Conservation (phyloP, 257 asterid genomes). For the Solanum virginianum region DNA sequence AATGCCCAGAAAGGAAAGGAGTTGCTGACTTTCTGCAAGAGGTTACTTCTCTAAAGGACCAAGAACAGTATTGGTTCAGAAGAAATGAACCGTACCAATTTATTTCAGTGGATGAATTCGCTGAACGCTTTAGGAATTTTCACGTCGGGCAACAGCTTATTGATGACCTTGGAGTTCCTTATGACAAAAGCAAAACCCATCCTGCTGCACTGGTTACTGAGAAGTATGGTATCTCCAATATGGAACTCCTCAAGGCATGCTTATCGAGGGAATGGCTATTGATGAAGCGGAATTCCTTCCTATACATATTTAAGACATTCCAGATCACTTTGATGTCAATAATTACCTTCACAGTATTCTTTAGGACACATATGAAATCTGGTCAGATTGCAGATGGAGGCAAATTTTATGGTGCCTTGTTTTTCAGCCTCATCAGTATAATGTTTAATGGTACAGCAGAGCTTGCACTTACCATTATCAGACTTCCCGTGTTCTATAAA, state of each 20-base stretch:
- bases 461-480: conserved; percentile 55
- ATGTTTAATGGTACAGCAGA: conserved; percentile 91
- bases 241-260: conserved; percentile 68
- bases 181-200: conserved; percentile 50
- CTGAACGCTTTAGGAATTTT: conserved; percentile 45
- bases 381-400: conserved; percentile 62
- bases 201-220: conserved; percentile 91
- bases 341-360: conserved; percentile 76
- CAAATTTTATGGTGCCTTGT: conserved; percentile 74
- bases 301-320: conserved; percentile 73
- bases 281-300: conserved; percentile 66
- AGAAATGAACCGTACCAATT: conserved; percentile 48
- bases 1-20: conserved; percentile 92
- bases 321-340: conserved; percentile 88
- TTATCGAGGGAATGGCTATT: conserved; percentile 83
- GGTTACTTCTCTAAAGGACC: conserved; percentile 84
- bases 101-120: conserved; percentile 59
- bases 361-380: conserved; percentile 67
- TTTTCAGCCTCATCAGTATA: conserved; percentile 69
- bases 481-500: conserved; percentile 86
- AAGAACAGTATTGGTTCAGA: conserved; percentile 78
- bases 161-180: conserved; percentile 61
- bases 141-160: conserved; percentile 52
- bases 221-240: conserved; percentile 71
- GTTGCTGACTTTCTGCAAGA: conserved; percentile 92